phyloP scores from a whole-genome alignment of 805 yeast species.

The Zygoascus bituminiphila region DNA sequence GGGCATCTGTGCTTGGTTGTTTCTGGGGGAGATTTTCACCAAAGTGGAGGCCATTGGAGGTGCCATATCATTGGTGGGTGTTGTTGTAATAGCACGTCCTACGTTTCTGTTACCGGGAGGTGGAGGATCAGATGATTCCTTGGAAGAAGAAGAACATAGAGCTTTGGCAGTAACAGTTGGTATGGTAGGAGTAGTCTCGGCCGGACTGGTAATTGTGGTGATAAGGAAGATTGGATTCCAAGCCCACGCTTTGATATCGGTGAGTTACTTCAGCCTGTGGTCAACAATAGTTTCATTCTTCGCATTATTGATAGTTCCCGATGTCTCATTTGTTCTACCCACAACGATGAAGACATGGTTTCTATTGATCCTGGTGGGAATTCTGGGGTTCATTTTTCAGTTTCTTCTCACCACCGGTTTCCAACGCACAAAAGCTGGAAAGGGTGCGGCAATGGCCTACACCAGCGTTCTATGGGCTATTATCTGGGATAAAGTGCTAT shows the following conservation, averaged over 20 bases:
- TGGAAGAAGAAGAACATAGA: conserved; percentile 18
- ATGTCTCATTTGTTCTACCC: conserved; percentile 53
- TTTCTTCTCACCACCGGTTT: conserved; percentile 71
- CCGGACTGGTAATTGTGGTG: conserved; percentile 58
- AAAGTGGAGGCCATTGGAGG: conserved; percentile 63
- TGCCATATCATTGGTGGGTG: conserved; percentile 61
- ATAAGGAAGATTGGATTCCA: conserved; percentile 67
- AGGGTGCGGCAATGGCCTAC: conserved; percentile 68
- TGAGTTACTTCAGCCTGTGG: conserved; percentile 62
- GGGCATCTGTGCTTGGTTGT: conserved; percentile 59
- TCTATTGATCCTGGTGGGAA: conserved; percentile 52
- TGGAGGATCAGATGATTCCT: conserved; percentile 18
- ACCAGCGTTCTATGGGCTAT: conserved; percentile 73
- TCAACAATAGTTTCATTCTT: conserved; percentile 47
- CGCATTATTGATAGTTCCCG: conserved; percentile 49
- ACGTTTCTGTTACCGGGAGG: conserved; percentile 50
- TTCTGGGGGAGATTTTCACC: conserved; percentile 60
- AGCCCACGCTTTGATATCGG: conserved; percentile 76
- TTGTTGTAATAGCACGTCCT: conserved; percentile 75
- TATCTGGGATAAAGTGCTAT: conserved; percentile 61
- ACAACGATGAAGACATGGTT: conserved; percentile 57
- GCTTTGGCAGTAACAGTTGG: conserved; percentile 62
- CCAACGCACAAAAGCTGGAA: conserved; percentile 70
- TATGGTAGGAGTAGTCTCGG: conserved; percentile 60
- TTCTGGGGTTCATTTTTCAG: conserved; percentile 79